These are phyloP conservation scores for Syzygium oleosum DNA, from an alignment of 345 rosid species.

Conservation along the genomic window DNA sequence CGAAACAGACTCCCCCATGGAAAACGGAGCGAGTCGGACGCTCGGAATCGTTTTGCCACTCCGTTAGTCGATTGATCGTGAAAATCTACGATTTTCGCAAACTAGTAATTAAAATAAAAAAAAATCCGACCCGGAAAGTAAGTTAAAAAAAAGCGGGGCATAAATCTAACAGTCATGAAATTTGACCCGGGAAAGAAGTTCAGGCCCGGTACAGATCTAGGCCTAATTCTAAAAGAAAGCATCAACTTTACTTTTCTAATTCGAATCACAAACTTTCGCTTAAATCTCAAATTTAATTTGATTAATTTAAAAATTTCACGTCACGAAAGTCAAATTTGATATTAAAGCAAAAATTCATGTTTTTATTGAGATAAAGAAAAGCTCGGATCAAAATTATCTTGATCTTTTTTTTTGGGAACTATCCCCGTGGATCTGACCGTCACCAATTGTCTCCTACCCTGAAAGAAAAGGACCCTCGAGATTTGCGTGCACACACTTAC, in stretches of 20 bases:
- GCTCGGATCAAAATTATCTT: too few species aligned
- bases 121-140: too few species aligned
- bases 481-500: constrained; percentile 7
- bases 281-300: too few species aligned
- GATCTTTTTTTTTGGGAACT: too few species aligned
- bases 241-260: too few species aligned
- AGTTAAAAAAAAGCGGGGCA: neutral
- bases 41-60: too few species aligned
- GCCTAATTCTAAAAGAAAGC: too few species aligned
- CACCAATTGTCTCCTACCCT: neutral
- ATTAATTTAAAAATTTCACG: too few species aligned
- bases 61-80: neutral
- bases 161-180: neutral
- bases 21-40: rapidly evolving
- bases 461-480: neutral
- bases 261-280: too few species aligned
- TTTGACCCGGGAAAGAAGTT: neutral
- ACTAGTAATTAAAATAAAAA: neutral
- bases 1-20: neutral
- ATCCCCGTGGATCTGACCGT: neutral
- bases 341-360: too few species aligned
- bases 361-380: too few species aligned
- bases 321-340: too few species aligned
- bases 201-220: neutral
- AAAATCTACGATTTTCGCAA: neutral